Evolutionary conservation across 768 basidiomycete species (phyloP).

Genomic region (Cyathus striatus): DNA sequence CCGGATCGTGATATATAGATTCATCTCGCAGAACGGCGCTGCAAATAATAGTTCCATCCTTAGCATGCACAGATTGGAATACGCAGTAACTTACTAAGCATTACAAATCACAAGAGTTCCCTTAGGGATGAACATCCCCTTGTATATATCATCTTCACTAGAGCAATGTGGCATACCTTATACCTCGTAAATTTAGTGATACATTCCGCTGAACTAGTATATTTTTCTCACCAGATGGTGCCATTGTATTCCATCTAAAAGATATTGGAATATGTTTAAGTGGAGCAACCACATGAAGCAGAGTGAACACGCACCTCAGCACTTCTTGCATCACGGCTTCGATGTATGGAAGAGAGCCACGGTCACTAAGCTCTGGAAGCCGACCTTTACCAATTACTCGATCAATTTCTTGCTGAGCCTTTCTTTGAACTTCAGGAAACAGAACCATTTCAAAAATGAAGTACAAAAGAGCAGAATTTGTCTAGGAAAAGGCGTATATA

Average conservation of each 20-base stretch:
- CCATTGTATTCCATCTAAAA: neutral
- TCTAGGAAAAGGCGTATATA: conserved; percentile 7
- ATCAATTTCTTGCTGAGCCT: conserved; percentile 24
- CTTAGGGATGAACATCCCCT: too few relatives aligned
- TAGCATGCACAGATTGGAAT: too few relatives aligned
- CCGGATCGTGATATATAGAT: neutral
- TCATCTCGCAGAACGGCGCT: neutral
- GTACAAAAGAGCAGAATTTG: conserved; percentile 15
- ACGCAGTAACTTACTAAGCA: too few relatives aligned
- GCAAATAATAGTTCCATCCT: too few relatives aligned
- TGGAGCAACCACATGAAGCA: too few relatives aligned
- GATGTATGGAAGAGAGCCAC: conserved; percentile 15
- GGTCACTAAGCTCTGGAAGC: conserved; percentile 18
- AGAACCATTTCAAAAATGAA: conserved; percentile 22
- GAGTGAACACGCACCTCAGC: conserved; percentile 6
- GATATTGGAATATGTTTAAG: neutral
- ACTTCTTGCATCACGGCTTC: conserved; percentile 12
- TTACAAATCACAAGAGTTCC: too few relatives aligned
- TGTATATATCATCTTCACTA: too few relatives aligned
- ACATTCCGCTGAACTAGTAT: too few relatives aligned
- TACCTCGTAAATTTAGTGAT: too few relatives aligned
- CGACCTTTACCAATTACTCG: conserved; percentile 14
- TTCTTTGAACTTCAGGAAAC: conserved; percentile 17
- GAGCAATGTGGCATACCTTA: too few relatives aligned
- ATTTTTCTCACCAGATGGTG: too few relatives aligned